Percentiles rank a stretch among this genome's conserved stretches.
Evolutionary conservation across 2,329 filamentous ascomycete species (phyloP).

Genomic region (Pseudocercospora musae): DNA sequence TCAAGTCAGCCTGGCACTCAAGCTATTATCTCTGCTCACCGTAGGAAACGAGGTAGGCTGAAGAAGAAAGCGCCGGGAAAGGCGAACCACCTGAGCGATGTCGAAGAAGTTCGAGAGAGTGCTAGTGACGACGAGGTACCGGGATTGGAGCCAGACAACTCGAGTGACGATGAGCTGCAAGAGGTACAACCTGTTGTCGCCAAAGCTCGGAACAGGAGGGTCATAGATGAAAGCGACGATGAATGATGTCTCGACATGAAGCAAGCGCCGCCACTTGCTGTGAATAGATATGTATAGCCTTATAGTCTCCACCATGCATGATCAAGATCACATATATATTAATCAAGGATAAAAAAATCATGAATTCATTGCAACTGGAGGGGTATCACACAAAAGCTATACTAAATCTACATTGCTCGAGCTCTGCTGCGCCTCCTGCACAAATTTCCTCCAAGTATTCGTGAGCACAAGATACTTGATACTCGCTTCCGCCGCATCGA

Average conservation of each 20-base stretch:
- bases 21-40: neutral
- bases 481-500: slow-evolving; percentile 57
- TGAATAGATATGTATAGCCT: neutral
- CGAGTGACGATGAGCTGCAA: slow-evolving; percentile 10
- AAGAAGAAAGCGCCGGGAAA: slow-evolving; percentile 12
- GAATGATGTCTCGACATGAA: slow-evolving; percentile 7
- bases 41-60: slow-evolving; percentile 14
- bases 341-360: neutral
- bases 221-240: slow-evolving; percentile 25
- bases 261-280: neutral
- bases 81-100: slow-evolving; percentile 8
- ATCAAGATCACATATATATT: neutral
- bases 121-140: slow-evolving; percentile 6
- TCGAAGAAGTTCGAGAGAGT: slow-evolving; percentile 17
- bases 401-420: neutral
- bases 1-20: slow-evolving; percentile 27
- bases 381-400: neutral
- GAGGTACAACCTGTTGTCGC: neutral
- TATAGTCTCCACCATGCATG: neutral
- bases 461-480: slow-evolving; percentile 66
- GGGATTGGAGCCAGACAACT: neutral
- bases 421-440: slow-evolving; percentile 9
- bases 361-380: neutral
- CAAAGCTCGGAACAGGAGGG: slow-evolving; percentile 16
- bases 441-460: slow-evolving; percentile 59